phyloP scores from a whole-genome alignment of 768 basidiomycete genomes.

The Hydnomerulius pinastri region DNA sequence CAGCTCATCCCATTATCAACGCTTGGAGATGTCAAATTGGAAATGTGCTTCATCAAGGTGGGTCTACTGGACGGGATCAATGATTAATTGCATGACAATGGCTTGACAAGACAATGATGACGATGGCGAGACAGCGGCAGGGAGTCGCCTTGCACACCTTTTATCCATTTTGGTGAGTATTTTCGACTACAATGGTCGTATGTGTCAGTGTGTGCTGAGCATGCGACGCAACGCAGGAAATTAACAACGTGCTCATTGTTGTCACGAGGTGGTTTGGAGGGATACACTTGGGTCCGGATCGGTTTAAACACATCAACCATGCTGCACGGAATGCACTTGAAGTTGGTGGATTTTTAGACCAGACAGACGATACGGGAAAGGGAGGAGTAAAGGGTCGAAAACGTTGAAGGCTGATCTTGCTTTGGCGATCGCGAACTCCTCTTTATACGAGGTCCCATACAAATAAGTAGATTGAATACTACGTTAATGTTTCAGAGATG shows the following conservation, averaged over 20 bases:
- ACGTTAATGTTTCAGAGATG: no score
- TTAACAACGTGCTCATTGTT: slow-evolving; percentile 82
- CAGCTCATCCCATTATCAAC: slow-evolving; percentile 78
- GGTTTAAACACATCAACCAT: slow-evolving; percentile 93
- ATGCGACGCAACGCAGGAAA: no score
- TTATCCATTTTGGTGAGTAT: slow-evolving; percentile 77
- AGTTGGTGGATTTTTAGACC: slow-evolving; percentile 81
- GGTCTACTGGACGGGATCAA: slow-evolving; percentile 7
- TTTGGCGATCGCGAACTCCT: no score
- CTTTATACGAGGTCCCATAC: no score
- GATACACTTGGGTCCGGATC: slow-evolving; percentile 84
- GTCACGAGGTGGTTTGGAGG: slow-evolving; percentile 96
- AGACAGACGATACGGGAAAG: slow-evolving; percentile 29
- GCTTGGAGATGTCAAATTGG: slow-evolving; percentile 80
- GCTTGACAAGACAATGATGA: slow-evolving; percentile 80
- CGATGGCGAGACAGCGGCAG: slow-evolving; percentile 92
- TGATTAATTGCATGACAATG: slow-evolving; percentile 1
- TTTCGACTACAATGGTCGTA: background rate
- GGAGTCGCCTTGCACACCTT: slow-evolving; percentile 86
- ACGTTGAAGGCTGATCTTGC: no score
- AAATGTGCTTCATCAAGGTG: slow-evolving; percentile 73
- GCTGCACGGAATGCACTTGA: slow-evolving; percentile 92
- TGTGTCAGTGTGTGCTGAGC: no score
- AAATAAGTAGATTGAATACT: no score
- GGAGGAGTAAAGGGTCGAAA: slow-evolving; percentile 28